Evolutionary conservation across 1,284 basidiomycete species (phyloP), one percentile per base, ranked within the genome.

Genomic region (Sanghuangporus baumii): DNA sequence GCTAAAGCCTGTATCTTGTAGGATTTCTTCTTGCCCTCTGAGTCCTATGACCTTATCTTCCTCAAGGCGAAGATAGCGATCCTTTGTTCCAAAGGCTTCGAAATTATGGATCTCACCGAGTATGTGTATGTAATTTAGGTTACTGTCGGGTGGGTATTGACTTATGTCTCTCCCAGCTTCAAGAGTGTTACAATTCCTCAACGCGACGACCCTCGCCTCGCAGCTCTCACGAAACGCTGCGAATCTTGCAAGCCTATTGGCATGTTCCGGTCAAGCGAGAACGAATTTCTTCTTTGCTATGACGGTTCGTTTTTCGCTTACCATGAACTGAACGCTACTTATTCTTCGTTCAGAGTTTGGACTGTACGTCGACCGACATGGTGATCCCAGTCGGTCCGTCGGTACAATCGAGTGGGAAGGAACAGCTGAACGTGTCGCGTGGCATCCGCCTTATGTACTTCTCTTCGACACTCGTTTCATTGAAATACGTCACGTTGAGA

Each of bases 341-440:
- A 36, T 14, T 55, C 63, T 38, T 59, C 37, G n/a, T 58, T 0
- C 67, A 95, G 93, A 94, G 72, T 96, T 98, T 68, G 96, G 95
- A 8, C 81, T 96, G 63, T 96, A 92, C 69, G 91, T 94, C 46
- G 87, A 93, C 72, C 89, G 92, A 55, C 91, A 95, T 66, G 94
- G 95, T 46, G 87, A 91, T 60, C 93, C 91, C 1, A 90, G 86
- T 68, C 87, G 92, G 51, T 73, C 80, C 31, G 79, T 86, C 62
- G 81, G 82, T 37, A 86, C 89, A 4, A 93, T 98, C 69, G 95
- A 98, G 73, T 98, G 96, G 94, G 96, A 98, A 75, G 94, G 94
- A 11, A 89, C 85, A 2, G 92, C 92, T 1, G 91, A 94, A 70
- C 87, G 85, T 48, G 92, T 94, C 34, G 93, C 93, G 0, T 88